Base-by-base conservation (phyloP, 2,329 filamentous ascomycete genomes). In the Truncatella angustata region DNA sequence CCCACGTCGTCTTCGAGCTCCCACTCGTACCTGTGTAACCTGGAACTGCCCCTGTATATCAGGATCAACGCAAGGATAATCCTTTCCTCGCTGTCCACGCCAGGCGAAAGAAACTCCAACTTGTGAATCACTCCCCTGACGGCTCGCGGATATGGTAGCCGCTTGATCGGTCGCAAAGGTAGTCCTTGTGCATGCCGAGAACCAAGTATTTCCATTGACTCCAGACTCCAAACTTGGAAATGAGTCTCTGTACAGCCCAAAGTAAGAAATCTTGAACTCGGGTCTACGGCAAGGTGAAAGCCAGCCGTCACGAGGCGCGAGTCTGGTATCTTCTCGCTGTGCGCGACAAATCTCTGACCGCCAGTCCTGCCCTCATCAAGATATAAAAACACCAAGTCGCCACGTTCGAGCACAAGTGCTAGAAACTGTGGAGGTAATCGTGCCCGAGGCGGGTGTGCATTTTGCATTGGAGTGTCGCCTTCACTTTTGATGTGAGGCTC, bases 91-190 rank as follows among this genome's bases (percentile, higher is more conserved):
- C 92, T 85, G 49, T 83, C 79, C 0, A 79, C 70, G 9, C 78
- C 77, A 6, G 91, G 89, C 54, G 88, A 84, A 3, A 99, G 76
- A 58, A 97, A 99, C 20, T 91, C 88, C 77, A 97, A 86, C 60
- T 90, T 88, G 60, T 93, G 78, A 51, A 97, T 90, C n/a, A 86
- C 77, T 1, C 90, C 91, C 6, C 85, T 80, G 6, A 91, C 74
- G 9, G 68, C 58, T 9, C 78, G 74, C 16, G 74, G 63, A 16
- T 70, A 63, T 35, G 60, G 66, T 0, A 66, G 68, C 54, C 76
- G 76, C 2, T 10, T 16, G 52, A 96, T 79, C 2, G 87, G 88
- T 9, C 75, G 68, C 53, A 89, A 67, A 56, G 71, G 63, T n/a
- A 72, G 68, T 28, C 65, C 63, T 34, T 62, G 58, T 14, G 62